Base-by-base conservation (phyloP, 352 stramenopile genomes). In the Phytopythium vexans region DNA sequence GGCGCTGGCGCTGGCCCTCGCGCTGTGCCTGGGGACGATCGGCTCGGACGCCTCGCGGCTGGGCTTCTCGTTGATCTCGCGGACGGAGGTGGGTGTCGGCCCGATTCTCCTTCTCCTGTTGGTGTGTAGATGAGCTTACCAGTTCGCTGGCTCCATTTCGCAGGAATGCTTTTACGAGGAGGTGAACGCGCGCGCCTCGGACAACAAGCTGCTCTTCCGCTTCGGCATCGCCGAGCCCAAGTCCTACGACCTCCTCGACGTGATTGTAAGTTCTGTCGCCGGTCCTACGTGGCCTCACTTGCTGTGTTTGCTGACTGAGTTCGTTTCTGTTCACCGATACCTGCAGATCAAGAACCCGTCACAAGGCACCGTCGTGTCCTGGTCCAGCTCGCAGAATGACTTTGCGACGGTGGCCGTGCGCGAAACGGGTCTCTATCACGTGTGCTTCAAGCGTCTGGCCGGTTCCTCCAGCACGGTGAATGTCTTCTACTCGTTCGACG, bases 401-500 rank as follows among this genome's bases (percentile, higher is more conserved):
- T 82, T 87, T 45, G 58, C 70, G 33, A 70, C 75, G 2, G 56
- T 68, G 6, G 60, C 59, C 8, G 77, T 89, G 46, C 83, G 82
- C 14, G 83, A 94, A 58, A 89, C 74, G 31, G 83, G 83, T 6
- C 64, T 94, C 32, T 94, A 92, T 59, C 64, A 86, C 42, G 47
- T 94, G 60, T 94, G 83, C 66, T 92, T 92, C 58, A 62, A 52
- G 21, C 89, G 89, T 55, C 69, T 75, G 35, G 69, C 68, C 32
- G 78, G 79, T 49, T 64, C 77, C 42, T 90, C 75, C 35, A 66
- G 64, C 41, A 72, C 64, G 4, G 56, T 90, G 48, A 71, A 58
- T 12, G 74, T 91, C 46, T 89, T 87, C 59, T 89, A 93, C 64
- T 83, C 78, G 34, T 92, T 92, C 49, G 82, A 92, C 64, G 87